These are phyloP conservation scores for Pseudogymnoascus verrucosus DNA, from an alignment of 2,329 filamentous ascomycete genomes.

Conservation along the genomic window DNA sequence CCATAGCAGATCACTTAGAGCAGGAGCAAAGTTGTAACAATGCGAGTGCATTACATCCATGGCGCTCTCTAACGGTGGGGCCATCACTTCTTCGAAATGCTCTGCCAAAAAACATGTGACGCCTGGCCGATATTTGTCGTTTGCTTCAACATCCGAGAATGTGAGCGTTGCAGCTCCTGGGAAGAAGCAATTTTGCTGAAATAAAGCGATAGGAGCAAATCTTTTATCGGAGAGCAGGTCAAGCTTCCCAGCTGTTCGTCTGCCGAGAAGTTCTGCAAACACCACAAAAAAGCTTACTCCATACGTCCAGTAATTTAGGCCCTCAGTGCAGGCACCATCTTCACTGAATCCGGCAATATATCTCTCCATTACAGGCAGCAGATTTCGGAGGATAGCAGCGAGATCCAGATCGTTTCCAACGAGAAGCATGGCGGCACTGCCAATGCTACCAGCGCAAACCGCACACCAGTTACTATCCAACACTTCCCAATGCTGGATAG, in stretches of 20 bases:
- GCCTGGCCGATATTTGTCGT: neutral
- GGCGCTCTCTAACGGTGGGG: neutral
- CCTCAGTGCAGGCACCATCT: neutral
- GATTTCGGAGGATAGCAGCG: neutral
- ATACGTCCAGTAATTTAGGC: neutral
- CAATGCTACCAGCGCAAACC: neutral
- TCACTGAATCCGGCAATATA: neutral
- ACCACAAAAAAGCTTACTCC: neutral
- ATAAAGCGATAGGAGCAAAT: neutral
- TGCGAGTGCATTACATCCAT: constrained; percentile 2
- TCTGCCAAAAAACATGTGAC: constrained; percentile 2
- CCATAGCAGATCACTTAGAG: neutral
- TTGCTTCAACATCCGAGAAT: neutral
- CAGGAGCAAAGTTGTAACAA: constrained; percentile 2
- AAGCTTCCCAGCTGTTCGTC: neutral
- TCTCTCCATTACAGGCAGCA: neutral
- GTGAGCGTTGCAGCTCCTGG: neutral
- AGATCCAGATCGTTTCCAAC: neutral
- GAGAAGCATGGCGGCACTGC: neutral
- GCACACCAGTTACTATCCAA: constrained; percentile 3
- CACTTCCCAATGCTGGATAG: neutral
- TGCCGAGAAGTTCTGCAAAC: neutral
- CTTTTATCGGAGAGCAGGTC: neutral
- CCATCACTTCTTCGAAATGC: neutral
- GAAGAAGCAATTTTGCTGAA: constrained; percentile 1